Percentiles rank a stretch among this genome's conserved stretches.
Evolutionary conservation across 163 green algal species (phyloP).

Genomic region (Scenedesmus sp.): DNA sequence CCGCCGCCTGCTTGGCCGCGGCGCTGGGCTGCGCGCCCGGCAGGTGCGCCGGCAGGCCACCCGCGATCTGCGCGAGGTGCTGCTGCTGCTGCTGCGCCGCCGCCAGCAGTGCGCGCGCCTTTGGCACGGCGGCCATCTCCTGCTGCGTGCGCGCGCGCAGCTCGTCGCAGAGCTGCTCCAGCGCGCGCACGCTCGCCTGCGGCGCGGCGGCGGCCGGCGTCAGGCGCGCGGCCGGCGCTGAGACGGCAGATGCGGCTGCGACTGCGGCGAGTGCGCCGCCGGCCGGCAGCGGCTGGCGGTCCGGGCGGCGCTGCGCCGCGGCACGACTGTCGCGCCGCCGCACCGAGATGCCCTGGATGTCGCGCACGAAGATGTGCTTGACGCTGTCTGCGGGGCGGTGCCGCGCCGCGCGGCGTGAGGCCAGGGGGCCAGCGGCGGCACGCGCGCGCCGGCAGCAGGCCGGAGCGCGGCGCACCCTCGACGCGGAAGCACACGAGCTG

Average conservation of each 20-base stretch:
- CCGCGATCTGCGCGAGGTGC: conserved; percentile 58
- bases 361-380: conserved; percentile 56
- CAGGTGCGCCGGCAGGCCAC: conserved; percentile 61
- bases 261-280: too few species aligned
- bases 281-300: neutral
- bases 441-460: neutral
- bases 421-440: neutral
- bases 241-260: neutral
- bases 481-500: conserved; percentile 44
- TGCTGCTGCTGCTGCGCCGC: conserved; percentile 59
- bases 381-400: conserved; percentile 53
- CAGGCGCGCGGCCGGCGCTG: neutral
- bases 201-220: neutral
- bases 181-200: conserved; percentile 59
- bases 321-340: neutral
- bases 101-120: conserved; percentile 63
- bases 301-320: neutral
- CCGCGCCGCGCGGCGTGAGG: neutral
- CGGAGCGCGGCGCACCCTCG: conserved; percentile 10
- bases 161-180: conserved; percentile 64
- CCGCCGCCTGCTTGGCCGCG: neutral
- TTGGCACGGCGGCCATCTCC: conserved; percentile 63
- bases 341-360: conserved; percentile 63
- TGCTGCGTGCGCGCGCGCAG: conserved; percentile 51
- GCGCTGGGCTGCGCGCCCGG: conserved; percentile 37